phyloP scores from a whole-genome alignment of 139 green algal genomes.

The Chlamydomonas schloesseri region DNA sequence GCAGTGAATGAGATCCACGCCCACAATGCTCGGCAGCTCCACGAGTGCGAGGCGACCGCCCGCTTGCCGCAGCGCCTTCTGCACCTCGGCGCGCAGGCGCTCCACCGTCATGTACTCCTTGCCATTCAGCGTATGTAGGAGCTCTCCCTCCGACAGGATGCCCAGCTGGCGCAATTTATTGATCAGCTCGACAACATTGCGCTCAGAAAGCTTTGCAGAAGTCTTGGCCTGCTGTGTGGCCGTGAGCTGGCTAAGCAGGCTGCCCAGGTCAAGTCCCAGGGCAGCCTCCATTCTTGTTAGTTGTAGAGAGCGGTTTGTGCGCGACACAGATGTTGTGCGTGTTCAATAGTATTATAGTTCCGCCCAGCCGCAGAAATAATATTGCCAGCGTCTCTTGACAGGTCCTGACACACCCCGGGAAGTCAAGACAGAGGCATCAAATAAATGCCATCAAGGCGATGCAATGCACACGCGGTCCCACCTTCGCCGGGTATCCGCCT shows the following conservation, averaged over 20 bases:
- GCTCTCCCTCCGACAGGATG: slow-evolving; percentile 74
- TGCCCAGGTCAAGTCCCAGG: slow-evolving; percentile 67
- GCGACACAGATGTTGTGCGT: too few species aligned
- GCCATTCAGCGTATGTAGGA: slow-evolving; percentile 90
- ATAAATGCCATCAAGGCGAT: too few species aligned
- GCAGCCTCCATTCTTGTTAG: slow-evolving; percentile 11
- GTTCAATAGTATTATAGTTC: too few species aligned
- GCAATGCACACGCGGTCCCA: too few species aligned
- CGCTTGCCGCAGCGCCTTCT: slow-evolving; percentile 44
- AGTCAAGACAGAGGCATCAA: too few species aligned
- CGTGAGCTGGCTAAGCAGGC: slow-evolving; percentile 76
- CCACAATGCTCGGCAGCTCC: slow-evolving; percentile 85
- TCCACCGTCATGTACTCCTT: slow-evolving; percentile 88
- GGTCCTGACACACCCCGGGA: too few species aligned
- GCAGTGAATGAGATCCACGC: slow-evolving; percentile 80
- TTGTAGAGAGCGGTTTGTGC: neutral
- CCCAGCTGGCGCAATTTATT: slow-evolving; percentile 85
- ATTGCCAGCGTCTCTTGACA: too few species aligned
- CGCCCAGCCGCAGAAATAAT: too few species aligned
- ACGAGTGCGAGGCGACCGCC: slow-evolving; percentile 84
- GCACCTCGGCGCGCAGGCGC: slow-evolving; percentile 67
- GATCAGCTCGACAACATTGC: slow-evolving; percentile 93
- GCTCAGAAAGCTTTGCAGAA: slow-evolving; percentile 80
- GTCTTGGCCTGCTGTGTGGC: slow-evolving; percentile 79
- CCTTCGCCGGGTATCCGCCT: too few species aligned